A percentile compares a stretch with the other conserved stretches of the same genome.
phyloP scores from a whole-genome alignment of 805 yeast species.

The Lachancea waltii region DNA sequence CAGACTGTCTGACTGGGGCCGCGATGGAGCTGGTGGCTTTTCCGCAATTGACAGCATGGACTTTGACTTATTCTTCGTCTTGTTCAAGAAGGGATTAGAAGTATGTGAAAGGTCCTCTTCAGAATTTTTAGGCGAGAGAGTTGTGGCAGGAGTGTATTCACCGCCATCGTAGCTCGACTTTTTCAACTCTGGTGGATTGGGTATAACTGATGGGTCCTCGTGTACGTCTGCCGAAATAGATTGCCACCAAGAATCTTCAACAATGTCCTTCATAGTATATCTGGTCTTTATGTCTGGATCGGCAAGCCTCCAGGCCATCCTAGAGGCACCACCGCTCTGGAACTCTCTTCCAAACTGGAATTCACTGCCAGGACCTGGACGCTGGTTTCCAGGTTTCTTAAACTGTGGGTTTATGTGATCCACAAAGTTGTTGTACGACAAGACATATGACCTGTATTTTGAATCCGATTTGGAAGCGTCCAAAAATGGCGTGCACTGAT shows the following conservation, averaged over 20 bases:
- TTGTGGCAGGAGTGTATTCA: conserved; percentile 7
- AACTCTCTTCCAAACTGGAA: conserved; percentile 61
- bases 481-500: conserved; percentile 55
- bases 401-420: conserved; percentile 40
- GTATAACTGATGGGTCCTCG: conserved; percentile 13
- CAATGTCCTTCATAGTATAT: conserved; percentile 47
- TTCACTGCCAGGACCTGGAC: conserved; percentile 64
- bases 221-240: conserved; percentile 41
- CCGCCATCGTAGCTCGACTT: conserved; percentile 15
- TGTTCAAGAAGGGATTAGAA: conserved; percentile 12
- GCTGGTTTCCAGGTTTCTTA: conserved; percentile 38
- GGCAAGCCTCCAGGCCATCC: conserved; percentile 68
- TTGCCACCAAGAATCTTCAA: conserved; percentile 59
- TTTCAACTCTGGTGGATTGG: conserved; percentile 23
- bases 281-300: conserved; percentile 55
- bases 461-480: conserved; percentile 42
- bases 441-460: conserved; percentile 50
- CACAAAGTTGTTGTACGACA: conserved; percentile 39
- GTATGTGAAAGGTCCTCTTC: conserved; percentile 8
- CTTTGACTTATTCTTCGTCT: conserved; percentile 14
- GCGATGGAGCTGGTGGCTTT: neutral
- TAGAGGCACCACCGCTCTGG: conserved; percentile 52
- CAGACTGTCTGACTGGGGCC: conserved; percentile 2
- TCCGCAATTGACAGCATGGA: conserved; percentile 27
- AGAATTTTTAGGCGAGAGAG: conserved; percentile 12